Conservation (phyloP, 2,329 filamentous ascomycete species). For the Sclerotinia nivalis region DNA sequence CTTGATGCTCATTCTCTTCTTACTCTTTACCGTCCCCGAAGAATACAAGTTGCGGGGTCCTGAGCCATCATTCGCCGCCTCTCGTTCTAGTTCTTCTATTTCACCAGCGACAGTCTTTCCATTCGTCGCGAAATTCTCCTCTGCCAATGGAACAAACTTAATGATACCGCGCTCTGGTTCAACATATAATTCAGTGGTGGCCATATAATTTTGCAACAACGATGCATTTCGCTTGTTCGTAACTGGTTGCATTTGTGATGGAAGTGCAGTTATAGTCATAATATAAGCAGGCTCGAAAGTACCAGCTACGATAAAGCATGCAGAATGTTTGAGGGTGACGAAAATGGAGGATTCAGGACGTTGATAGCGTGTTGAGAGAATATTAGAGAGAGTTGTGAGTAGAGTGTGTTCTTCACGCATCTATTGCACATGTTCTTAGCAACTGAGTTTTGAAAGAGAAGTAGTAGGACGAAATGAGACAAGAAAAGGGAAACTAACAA, state of each 20-base stretch:
- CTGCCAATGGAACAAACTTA: constrained; percentile 67
- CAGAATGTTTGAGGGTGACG: constrained; percentile 73
- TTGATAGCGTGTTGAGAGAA: constrained; percentile 73
- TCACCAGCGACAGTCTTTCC: constrained; percentile 70
- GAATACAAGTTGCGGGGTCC: constrained; percentile 30
- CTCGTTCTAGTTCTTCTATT: constrained; percentile 54
- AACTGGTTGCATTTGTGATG: constrained; percentile 66
- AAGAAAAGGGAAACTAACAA: constrained; percentile 49
- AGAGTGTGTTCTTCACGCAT: constrained; percentile 75
- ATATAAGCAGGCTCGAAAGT: constrained; percentile 79
- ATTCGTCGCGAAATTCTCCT: constrained; percentile 71
- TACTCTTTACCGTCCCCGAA: constrained; percentile 32
- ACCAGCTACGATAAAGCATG: constrained; percentile 72
- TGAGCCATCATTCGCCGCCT: constrained; percentile 24
- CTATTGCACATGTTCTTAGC: constrained; percentile 46
- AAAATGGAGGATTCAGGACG: constrained; percentile 72
- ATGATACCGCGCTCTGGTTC: constrained; percentile 66
- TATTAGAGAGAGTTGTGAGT: constrained; percentile 70
- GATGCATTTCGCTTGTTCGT: constrained; percentile 80
- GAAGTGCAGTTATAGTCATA: constrained; percentile 70
- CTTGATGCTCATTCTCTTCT: constrained; percentile 45
- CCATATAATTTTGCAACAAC: constrained; percentile 75
- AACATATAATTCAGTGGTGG: constrained; percentile 65
- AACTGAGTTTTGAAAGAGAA: constrained; percentile 29
- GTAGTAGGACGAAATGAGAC: constrained; percentile 22